These are phyloP conservation scores for Emiliania huxleyi DNA, from an alignment of 78 protist species.

Conservation along the genomic window DNA sequence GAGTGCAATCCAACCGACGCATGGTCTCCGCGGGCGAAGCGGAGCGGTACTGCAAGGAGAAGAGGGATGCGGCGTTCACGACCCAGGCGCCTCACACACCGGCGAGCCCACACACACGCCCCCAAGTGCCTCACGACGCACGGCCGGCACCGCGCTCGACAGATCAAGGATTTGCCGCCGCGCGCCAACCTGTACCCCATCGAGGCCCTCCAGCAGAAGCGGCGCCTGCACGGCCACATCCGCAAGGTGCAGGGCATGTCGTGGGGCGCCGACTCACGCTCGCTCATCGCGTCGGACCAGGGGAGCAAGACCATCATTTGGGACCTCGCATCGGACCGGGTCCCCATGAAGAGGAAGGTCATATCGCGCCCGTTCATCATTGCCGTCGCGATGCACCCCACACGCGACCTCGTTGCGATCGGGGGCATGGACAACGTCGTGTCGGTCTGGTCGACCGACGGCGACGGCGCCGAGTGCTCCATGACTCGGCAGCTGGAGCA, in stretches of 20 bases:
- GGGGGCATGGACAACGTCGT: neutral
- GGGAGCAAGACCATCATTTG: neutral
- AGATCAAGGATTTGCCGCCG: too few species aligned
- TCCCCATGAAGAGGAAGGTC: neutral
- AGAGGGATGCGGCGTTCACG: too few species aligned
- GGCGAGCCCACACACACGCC: too few species aligned
- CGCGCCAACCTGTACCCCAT: too few species aligned
- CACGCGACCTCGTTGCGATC: neutral
- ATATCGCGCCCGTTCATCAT: neutral
- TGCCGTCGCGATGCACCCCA: neutral
- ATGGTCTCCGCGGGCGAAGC: too few species aligned
- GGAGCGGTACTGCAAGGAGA: too few species aligned
- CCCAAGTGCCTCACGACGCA: too few species aligned
- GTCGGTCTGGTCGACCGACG: neutral
- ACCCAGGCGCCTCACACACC: too few species aligned
- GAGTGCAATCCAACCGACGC: too few species aligned
- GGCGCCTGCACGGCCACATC: neutral
- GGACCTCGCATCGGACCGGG: neutral
- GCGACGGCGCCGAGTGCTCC: neutral
- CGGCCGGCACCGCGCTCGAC: too few species aligned
- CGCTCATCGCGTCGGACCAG: neutral
- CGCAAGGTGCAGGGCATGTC: neutral
- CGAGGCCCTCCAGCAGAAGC: neutral
- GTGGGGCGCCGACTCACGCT: neutral
- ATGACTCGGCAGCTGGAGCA: neutral